phyloP scores from a whole-genome alignment of 1,139 yeast genomes.

The Yamadazyma membranifaciens region DNA sequence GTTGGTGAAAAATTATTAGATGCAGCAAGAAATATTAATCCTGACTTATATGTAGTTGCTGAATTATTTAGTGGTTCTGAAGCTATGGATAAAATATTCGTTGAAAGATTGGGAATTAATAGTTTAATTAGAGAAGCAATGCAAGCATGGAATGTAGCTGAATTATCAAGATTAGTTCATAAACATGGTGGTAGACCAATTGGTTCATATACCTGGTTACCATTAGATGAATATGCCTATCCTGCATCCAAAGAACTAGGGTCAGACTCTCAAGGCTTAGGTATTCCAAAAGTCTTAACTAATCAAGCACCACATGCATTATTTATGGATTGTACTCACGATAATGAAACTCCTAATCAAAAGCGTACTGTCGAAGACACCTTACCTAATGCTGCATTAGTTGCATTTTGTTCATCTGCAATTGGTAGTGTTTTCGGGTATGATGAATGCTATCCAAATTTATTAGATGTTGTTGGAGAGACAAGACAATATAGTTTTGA shows the following conservation, averaged over 20 bases:
- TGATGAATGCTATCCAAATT: constrained; percentile 85
- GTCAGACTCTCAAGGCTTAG: constrained; percentile 38
- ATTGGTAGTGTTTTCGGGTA: constrained; percentile 94
- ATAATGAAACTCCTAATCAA: constrained; percentile 85
- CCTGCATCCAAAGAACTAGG: constrained; percentile 53
- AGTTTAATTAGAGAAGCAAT: constrained; percentile 93
- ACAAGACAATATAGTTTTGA: constrained; percentile 57
- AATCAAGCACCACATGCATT: constrained; percentile 83
- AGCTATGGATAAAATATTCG: constrained; percentile 83
- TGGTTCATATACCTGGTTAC: constrained; percentile 82
- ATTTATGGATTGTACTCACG: constrained; percentile 98
- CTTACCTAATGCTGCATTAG: constrained; percentile 90
- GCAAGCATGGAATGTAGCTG: constrained; percentile 92
- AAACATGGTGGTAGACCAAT: constrained; percentile 94
- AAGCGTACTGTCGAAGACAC: constrained; percentile 94
- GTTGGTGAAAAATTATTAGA: constrained; percentile 90
- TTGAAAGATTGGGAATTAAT: constrained; percentile 84
- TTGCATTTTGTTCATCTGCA: constrained; percentile 89
- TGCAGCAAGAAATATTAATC: constrained; percentile 81
- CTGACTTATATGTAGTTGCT: constrained; percentile 88
- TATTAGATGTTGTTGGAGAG: constrained; percentile 82
- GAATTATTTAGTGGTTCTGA: constrained; percentile 94
- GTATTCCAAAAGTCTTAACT: constrained; percentile 62
- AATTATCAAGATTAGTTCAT: constrained; percentile 82
- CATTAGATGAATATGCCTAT: constrained; percentile 68